phyloP scores from a whole-genome alignment of 2,329 filamentous ascomycete genomes.

The Apiospora arundinis region DNA sequence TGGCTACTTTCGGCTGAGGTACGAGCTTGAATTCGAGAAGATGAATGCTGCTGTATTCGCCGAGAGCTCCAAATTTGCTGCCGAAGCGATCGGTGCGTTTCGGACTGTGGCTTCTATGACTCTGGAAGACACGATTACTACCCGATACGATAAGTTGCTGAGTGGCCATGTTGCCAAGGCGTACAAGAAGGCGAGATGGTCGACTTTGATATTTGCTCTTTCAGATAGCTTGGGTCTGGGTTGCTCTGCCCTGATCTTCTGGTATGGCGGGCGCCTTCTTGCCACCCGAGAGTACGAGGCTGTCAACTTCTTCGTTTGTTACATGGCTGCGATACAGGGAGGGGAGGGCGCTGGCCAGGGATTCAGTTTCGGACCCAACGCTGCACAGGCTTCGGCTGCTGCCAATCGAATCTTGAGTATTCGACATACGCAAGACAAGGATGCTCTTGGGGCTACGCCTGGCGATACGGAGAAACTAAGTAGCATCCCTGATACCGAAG shows the following conservation, averaged over 20 bases:
- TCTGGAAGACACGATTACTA: conserved; percentile 69
- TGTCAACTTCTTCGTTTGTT: conserved; percentile 61
- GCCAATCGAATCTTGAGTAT: conserved; percentile 65
- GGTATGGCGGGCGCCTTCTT: conserved; percentile 69
- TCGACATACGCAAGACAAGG: conserved; percentile 45
- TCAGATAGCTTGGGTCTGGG: conserved; percentile 71
- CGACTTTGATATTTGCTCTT: conserved; percentile 70
- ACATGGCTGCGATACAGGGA: conserved; percentile 71
- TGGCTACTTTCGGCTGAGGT: conserved; percentile 59
- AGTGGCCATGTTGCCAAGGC: conserved; percentile 63
- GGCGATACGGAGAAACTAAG: conserved; percentile 30
- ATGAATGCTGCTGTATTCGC: conserved; percentile 73
- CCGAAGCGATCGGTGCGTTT: conserved; percentile 76
- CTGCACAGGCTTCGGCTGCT: conserved; percentile 63
- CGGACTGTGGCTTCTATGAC: conserved; percentile 74
- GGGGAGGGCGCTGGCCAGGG: conserved; percentile 71
- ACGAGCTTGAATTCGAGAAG: conserved; percentile 71
- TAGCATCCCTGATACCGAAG: conserved; percentile 51
- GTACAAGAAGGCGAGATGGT: conserved; percentile 65
- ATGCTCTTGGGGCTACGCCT: conserved; percentile 24
- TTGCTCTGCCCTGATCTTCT: conserved; percentile 69
- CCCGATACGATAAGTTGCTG: conserved; percentile 66
- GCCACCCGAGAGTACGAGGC: conserved; percentile 54
- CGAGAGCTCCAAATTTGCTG: conserved; percentile 75
- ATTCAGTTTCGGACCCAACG: conserved; percentile 71